Percentiles rank a stretch among this genome's conserved stretches.
Conservation (phyloP, 2,329 filamentous ascomycete species). For the Penicillium sp. region DNA sequence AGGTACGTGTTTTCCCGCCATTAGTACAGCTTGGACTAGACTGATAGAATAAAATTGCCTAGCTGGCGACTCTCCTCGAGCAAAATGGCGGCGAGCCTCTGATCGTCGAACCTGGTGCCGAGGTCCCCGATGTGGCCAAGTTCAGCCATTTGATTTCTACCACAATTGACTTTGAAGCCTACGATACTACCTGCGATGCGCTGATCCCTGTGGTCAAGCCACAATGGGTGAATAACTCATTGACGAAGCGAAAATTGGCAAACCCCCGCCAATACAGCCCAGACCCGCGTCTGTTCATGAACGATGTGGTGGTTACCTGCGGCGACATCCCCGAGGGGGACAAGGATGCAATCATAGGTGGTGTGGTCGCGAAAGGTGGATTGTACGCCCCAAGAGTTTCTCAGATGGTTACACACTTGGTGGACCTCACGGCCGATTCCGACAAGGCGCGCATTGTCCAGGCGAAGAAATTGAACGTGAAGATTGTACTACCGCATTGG, state of each 20-base stretch:
- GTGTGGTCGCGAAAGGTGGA: constrained; percentile 84
- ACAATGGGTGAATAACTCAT: constrained; percentile 72
- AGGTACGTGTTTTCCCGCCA: constrained; percentile 35
- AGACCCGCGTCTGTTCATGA: constrained; percentile 87
- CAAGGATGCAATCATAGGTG: constrained; percentile 88
- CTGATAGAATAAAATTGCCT: constrained; percentile 12
- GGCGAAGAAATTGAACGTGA: constrained; percentile 67
- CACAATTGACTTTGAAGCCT: constrained; percentile 90
- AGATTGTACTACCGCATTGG: constrained; percentile 93
- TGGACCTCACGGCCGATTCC: constrained; percentile 74
- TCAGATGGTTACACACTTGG: constrained; percentile 81
- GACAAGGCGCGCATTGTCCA: constrained; percentile 61
- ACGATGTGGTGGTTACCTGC: constrained; percentile 77
- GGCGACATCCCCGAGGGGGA: constrained; percentile 82
- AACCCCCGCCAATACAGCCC: constrained; percentile 84
- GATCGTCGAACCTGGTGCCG: constrained; percentile 40
- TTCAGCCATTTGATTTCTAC: constrained; percentile 69
- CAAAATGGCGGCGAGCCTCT: constrained; percentile 52
- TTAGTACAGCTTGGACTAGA: neutral
- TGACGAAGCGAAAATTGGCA: constrained; percentile 67
- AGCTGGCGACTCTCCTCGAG: constrained; percentile 51
- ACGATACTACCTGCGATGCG: constrained; percentile 68
- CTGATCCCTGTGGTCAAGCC: constrained; percentile 84
- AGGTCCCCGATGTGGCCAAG: constrained; percentile 43
- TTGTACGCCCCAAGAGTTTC: constrained; percentile 71